Evolutionary conservation across 805 yeast genomes (phyloP).

Genomic region (Starmerella gropengiesseri): DNA sequence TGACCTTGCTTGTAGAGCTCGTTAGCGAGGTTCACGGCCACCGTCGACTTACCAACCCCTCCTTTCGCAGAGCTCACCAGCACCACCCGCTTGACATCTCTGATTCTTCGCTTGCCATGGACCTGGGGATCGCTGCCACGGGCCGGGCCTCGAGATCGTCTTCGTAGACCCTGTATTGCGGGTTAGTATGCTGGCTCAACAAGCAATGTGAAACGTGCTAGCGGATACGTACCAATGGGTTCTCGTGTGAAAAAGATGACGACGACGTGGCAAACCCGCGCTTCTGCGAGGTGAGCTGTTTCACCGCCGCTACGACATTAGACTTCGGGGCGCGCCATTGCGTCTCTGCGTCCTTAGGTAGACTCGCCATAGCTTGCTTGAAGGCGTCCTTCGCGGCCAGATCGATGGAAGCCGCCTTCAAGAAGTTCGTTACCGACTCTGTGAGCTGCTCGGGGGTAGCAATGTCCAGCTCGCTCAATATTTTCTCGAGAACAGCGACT

Average conservation of each 20-base stretch:
- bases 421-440: constrained; percentile 24
- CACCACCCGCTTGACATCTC: constrained; percentile 50
- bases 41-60: constrained; percentile 74
- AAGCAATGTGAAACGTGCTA: neutral
- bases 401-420: constrained; percentile 15
- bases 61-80: constrained; percentile 71
- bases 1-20: constrained; percentile 45
- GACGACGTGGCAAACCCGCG: constrained; percentile 26
- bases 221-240: constrained; percentile 41
- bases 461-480: constrained; percentile 37
- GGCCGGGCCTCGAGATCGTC: constrained; percentile 21
- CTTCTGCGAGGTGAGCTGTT: constrained; percentile 14
- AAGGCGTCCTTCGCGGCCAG: constrained; percentile 13
- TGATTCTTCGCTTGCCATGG: constrained; percentile 34
- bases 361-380: constrained; percentile 14
- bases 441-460: constrained; percentile 39
- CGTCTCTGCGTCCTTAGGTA: constrained; percentile 25
- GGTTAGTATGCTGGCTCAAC: constrained; percentile 17
- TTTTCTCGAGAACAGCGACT: constrained; percentile 34
- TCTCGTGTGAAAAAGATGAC: constrained; percentile 38
- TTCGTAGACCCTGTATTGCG: constrained; percentile 35
- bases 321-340: constrained; percentile 28
- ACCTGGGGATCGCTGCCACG: neutral
- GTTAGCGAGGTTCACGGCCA: constrained; percentile 53
- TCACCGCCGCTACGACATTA: constrained; percentile 25